Percentiles rank a stretch among this genome's conserved stretches.
These are phyloP conservation scores for Lenzites betulinus DNA, from an alignment of 768 basidiomycete genomes.

Conservation along the genomic window DNA sequence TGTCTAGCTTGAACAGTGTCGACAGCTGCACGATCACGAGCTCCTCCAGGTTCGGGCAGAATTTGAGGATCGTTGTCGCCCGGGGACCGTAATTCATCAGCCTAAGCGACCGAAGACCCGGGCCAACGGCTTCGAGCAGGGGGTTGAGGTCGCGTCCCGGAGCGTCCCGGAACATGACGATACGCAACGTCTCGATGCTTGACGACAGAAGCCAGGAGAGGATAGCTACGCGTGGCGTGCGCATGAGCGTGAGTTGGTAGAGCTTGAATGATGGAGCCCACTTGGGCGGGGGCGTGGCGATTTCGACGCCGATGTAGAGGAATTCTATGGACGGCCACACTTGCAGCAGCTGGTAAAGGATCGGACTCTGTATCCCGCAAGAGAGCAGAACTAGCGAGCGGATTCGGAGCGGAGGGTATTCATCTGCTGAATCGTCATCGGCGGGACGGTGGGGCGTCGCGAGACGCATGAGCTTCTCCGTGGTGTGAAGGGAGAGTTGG, in stretches of 20 bases:
- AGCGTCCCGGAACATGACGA: constrained; percentile 43
- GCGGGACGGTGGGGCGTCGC: constrained; percentile 4
- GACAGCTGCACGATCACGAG: constrained; percentile 42
- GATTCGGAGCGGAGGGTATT: constrained; percentile 18
- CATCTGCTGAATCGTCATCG: not conserved
- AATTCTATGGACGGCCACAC: constrained; percentile 42
- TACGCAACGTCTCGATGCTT: constrained; percentile 38
- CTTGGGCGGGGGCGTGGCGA: constrained; percentile 36
- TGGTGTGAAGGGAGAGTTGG: constrained; percentile 28
- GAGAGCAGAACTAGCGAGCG: constrained; percentile 36
- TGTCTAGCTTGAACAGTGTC: constrained; percentile 33
- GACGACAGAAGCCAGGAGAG: constrained; percentile 42
- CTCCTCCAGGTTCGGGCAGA: constrained; percentile 44
- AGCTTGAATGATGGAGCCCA: constrained; percentile 29
- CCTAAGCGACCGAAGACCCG: constrained; percentile 45
- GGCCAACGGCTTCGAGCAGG: constrained; percentile 34
- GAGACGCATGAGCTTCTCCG: constrained; percentile 31
- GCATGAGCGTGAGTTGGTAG: constrained; percentile 44
- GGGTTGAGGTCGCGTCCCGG: constrained; percentile 31
- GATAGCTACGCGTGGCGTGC: constrained; percentile 35
- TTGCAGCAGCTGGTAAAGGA: constrained; percentile 44
- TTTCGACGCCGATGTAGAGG: constrained; percentile 41
- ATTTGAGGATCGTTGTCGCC: constrained; percentile 36
- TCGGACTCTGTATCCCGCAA: constrained; percentile 45
- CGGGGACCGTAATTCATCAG: constrained; percentile 38